These are phyloP conservation scores for Samsoniella hepiali DNA, from an alignment of 2,329 filamentous ascomycete species.

Conservation along the genomic window DNA sequence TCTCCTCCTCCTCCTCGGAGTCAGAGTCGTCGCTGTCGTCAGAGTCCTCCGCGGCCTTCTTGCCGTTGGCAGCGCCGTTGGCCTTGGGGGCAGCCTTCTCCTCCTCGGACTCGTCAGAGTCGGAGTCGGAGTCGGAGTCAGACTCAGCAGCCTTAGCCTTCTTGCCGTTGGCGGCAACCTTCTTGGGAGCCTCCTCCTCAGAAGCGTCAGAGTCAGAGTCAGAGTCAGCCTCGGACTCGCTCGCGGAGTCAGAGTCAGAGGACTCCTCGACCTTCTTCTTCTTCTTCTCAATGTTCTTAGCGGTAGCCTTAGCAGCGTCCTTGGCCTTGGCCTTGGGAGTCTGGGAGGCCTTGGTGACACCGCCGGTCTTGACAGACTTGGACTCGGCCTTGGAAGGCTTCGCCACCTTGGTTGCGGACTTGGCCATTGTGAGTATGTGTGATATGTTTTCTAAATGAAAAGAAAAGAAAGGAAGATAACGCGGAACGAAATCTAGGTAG, in stretches of 20 bases:
- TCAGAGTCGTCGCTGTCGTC: slow-evolving; percentile 31
- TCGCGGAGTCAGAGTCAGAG: slow-evolving; percentile 32
- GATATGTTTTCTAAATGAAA: slow-evolving; percentile 19
- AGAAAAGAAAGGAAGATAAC: slow-evolving; percentile 19
- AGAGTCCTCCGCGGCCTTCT: slow-evolving; percentile 31
- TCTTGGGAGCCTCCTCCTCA: slow-evolving; percentile 37
- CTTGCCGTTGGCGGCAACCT: slow-evolving; percentile 33
- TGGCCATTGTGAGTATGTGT: slow-evolving; percentile 54
- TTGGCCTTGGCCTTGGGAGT: slow-evolving; percentile 65
- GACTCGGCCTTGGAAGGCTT: slow-evolving; percentile 53
- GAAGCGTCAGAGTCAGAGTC: slow-evolving; percentile 27
- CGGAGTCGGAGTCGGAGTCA: slow-evolving; percentile 25
- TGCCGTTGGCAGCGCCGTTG: slow-evolving; percentile 24
- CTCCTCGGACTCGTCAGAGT: slow-evolving; percentile 37
- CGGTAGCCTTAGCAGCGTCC: slow-evolving; percentile 60
- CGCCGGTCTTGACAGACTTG: slow-evolving; percentile 60
- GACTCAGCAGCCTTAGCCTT: slow-evolving; percentile 27
- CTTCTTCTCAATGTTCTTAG: slow-evolving; percentile 51
- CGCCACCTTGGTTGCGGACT: slow-evolving; percentile 58
- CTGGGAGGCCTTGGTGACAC: slow-evolving; percentile 65
- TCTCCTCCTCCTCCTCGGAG: slow-evolving; percentile 35
- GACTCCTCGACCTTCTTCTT: slow-evolving; percentile 46
- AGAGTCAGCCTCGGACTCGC: slow-evolving; percentile 32
- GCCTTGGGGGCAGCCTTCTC: slow-evolving; percentile 36
- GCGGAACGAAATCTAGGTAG: slow-evolving; percentile 22